Conservation (phyloP, 768 basidiomycete species). For the Pseudohyphozyma bogoriensis region DNA sequence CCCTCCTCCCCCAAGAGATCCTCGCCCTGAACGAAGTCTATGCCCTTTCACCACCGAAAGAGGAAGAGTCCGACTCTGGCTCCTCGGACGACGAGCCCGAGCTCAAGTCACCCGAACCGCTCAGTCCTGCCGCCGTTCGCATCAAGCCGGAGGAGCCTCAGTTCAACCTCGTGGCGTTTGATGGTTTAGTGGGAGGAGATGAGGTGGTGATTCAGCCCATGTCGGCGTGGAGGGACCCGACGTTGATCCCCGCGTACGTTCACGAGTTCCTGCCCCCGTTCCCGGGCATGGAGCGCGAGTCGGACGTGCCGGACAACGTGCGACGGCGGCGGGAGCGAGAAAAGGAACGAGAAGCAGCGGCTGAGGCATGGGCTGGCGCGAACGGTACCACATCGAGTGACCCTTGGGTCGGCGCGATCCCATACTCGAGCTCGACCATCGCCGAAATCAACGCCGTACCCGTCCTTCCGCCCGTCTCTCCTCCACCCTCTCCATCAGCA, state of each 20-base stretch:
- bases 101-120: not conserved
- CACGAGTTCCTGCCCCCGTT: conserved; percentile 23
- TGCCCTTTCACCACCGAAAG: not conserved
- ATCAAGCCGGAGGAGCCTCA: not conserved
- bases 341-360: not conserved
- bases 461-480: not conserved
- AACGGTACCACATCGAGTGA: conserved; percentile 9
- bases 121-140: not conserved
- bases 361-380: not conserved
- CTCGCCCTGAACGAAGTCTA: not conserved
- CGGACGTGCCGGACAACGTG: conserved; percentile 1
- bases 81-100: conserved; percentile 2
- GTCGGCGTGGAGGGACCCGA: conserved; percentile 8
- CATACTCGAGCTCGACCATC: not conserved
- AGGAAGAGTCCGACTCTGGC: not conserved
- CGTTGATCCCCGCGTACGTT: conserved; percentile 5
- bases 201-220: not conserved
- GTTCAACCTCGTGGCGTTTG: not conserved
- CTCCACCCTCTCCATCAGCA: not conserved
- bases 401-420: conserved; percentile 21
- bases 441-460: not conserved
- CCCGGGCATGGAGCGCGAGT: conserved; percentile 17
- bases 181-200: not conserved
- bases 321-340: conserved; percentile 14
- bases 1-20: conserved; percentile 1